Percentiles rank a stretch among this genome's conserved stretches.
Evolutionary conservation across 2,329 filamentous ascomycete genomes (phyloP).

Genomic region (Scolecobasidium constrictum): DNA sequence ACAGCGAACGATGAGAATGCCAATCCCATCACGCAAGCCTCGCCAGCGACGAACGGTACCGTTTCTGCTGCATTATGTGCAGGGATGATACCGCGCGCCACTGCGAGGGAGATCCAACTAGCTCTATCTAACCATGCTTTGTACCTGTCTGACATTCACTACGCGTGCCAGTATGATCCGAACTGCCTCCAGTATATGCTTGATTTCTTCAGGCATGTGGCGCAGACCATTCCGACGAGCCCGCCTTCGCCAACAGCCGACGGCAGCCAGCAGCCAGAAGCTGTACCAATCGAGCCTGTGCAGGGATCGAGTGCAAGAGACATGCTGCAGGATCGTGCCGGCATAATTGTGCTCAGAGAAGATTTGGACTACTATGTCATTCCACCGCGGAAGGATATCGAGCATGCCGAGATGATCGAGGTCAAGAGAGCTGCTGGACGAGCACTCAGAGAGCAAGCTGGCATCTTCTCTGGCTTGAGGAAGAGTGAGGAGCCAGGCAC

Average conservation of each 20-base stretch:
- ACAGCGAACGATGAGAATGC: not conserved
- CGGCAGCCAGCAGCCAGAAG: slow-evolving; percentile 27
- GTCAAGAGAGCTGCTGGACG: slow-evolving; percentile 86
- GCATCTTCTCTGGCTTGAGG: slow-evolving; percentile 91
- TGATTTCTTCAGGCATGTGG: slow-evolving; percentile 93
- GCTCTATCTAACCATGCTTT: slow-evolving; percentile 32
- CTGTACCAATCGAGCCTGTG: slow-evolving; percentile 61
- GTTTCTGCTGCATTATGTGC: not conserved
- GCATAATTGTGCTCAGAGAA: slow-evolving; percentile 92
- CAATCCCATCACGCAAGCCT: slow-evolving; percentile 6
- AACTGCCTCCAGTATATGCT: slow-evolving; percentile 97
- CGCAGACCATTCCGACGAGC: slow-evolving; percentile 82
- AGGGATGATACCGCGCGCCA: not conserved
- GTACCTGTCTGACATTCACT: slow-evolving; percentile 46
- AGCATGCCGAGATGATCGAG: slow-evolving; percentile 83
- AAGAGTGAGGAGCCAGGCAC: slow-evolving; percentile 93
- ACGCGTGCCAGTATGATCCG: slow-evolving; percentile 74
- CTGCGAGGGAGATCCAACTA: slow-evolving; percentile 3
- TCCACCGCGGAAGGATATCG: slow-evolving; percentile 73
- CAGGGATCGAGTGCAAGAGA: slow-evolving; percentile 55
- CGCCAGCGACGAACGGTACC: not conserved
- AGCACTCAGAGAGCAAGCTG: slow-evolving; percentile 77
- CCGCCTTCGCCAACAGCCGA: slow-evolving; percentile 48
- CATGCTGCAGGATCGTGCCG: slow-evolving; percentile 77
- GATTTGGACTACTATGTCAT: slow-evolving; percentile 98